Conservation (phyloP, 2,329 filamentous ascomycete species). For the Neofusicoccum umdonicola region DNA sequence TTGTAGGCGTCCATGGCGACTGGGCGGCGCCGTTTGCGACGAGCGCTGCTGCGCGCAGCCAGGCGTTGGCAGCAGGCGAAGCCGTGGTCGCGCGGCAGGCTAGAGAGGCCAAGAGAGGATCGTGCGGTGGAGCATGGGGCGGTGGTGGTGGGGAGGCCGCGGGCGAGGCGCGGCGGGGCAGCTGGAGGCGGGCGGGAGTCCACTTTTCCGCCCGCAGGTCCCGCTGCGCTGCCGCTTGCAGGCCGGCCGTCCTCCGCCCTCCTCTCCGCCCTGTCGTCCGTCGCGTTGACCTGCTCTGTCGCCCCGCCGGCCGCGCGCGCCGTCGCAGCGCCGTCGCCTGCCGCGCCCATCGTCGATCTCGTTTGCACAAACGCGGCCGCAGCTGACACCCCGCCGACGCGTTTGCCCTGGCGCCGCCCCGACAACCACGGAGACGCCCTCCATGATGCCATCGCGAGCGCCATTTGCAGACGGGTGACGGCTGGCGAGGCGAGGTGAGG, state of each 20-base stretch:
- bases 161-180: background rate
- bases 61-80: background rate
- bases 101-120: background rate
- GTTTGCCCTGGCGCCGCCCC: background rate
- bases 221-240: background rate
- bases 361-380: conserved; percentile 1
- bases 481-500: too few relatives aligned
- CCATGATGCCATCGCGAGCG: background rate
- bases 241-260: background rate
- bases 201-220: background rate
- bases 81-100: background rate
- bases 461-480: too few relatives aligned
- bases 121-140: background rate
- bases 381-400: background rate
- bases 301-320: background rate
- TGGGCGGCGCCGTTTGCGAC: conserved; percentile 1
- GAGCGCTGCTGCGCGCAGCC: background rate
- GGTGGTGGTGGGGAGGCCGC: background rate
- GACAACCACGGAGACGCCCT: too few relatives aligned
- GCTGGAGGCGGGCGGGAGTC: background rate
- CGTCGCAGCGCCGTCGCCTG: background rate
- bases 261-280: background rate
- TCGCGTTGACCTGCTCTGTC: background rate
- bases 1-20: conserved; percentile 4
- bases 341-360: too few relatives aligned